phyloP scores from a whole-genome alignment of 116 monocot genomes.

The Papilionanthe hybrid region DNA sequence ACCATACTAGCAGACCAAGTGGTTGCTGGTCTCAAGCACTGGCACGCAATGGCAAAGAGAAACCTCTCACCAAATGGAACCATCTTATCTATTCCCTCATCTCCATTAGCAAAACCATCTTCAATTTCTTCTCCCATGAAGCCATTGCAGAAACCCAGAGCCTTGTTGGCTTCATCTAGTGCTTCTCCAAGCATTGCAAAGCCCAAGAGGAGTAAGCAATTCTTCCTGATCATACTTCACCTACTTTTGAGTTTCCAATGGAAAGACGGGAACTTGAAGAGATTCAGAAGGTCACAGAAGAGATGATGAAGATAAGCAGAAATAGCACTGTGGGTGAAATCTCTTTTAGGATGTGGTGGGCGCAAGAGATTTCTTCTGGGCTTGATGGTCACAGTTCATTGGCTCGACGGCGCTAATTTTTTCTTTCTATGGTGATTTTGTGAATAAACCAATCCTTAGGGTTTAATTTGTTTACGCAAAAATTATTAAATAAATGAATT shows the following conservation, averaged over 20 bases:
- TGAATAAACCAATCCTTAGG: no score
- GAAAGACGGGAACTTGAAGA: conserved; percentile 9
- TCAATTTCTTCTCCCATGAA: neutral
- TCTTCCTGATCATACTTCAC: neutral
- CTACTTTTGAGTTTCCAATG: conserved; percentile 6
- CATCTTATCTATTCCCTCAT: neutral
- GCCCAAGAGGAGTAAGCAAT: neutral
- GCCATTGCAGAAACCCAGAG: neutral
- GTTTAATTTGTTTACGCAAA: no score
- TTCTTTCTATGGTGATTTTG: no score
- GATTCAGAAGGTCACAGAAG: conserved; percentile 16
- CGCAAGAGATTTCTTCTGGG: conserved; percentile 6
- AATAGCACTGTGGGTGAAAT: conserved; percentile 11
- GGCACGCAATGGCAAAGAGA: conserved; percentile 21
- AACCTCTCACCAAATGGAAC: conserved; percentile 9
- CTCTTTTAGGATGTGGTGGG: conserved; percentile 16
- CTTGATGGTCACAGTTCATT: neutral
- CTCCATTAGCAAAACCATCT: neutral
- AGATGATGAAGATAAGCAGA: conserved; percentile 3
- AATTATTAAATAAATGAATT: no score
- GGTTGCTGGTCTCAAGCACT: conserved; percentile 18
- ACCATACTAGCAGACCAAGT: conserved; percentile 23
- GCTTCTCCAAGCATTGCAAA: neutral
- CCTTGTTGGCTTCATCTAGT: neutral
- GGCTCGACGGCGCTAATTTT: neutral